Conservation (phyloP, 352 stramenopile genomes). For the Phytophthora ohioensis region DNA sequence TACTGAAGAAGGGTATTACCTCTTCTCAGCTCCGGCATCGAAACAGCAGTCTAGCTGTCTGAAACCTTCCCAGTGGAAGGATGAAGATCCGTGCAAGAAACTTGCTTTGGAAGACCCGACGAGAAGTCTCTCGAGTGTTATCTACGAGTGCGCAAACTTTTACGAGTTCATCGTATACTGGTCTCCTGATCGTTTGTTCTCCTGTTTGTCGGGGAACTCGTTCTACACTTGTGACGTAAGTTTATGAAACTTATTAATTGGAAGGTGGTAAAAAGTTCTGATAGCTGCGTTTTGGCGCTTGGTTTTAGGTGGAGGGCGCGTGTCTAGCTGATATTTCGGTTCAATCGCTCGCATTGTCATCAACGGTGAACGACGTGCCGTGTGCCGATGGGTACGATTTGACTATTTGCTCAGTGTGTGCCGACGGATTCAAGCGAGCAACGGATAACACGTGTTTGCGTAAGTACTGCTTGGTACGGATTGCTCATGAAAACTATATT, state of each 20-base stretch:
- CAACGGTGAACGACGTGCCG: constrained; percentile 33
- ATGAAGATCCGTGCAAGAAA: constrained; percentile 58
- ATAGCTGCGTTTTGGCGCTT: constrained; percentile 1
- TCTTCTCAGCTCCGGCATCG: constrained; percentile 60
- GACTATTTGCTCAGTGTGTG: constrained; percentile 79
- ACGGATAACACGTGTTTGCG: constrained; percentile 64
- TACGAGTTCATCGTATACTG: constrained; percentile 64
- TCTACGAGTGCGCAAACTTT: constrained; percentile 48
- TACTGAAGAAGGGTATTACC: constrained; percentile 63
- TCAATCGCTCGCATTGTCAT: constrained; percentile 25
- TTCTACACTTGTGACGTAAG: constrained; percentile 78
- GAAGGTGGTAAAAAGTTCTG: neutral
- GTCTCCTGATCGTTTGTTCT: constrained; percentile 62
- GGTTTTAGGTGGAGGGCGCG: constrained; percentile 47
- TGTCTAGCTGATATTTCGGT: constrained; percentile 65
- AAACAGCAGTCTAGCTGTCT: constrained; percentile 41
- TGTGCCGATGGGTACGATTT: constrained; percentile 63
- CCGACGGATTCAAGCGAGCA: constrained; percentile 58
- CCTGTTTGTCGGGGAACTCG: constrained; percentile 56
- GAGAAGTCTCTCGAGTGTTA: constrained; percentile 42
- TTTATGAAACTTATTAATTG: neutral
- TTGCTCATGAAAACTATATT: neutral
- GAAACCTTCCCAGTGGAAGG: constrained; percentile 50
- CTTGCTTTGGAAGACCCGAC: constrained; percentile 25
- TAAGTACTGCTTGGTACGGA: constrained; percentile 39